Evolutionary conservation across 805 yeast genomes (phyloP).

Genomic region (Phaffomyces thermotolerans): DNA sequence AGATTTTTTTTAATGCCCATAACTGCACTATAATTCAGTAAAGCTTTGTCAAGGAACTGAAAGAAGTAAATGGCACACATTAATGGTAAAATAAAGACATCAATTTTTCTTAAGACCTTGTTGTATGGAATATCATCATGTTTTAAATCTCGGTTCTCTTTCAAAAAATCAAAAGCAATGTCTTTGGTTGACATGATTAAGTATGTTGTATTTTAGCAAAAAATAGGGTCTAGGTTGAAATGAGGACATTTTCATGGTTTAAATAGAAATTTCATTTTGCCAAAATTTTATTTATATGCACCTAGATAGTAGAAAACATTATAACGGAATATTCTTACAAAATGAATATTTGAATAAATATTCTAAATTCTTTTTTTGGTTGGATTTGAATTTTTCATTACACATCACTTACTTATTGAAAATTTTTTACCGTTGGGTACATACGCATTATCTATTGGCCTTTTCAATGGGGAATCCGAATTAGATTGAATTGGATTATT

Average conservation of each 20-base stretch:
- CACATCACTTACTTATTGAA: background rate
- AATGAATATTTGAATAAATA: no score
- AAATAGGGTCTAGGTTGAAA: no score
- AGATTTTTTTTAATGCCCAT: conserved; percentile 52
- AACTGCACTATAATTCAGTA: conserved; percentile 52
- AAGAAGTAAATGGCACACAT: conserved; percentile 44
- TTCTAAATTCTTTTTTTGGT: no score
- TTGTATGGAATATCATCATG: background rate
- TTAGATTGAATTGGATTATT: background rate
- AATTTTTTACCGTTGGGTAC: conserved; percentile 5
- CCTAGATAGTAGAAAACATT: background rate
- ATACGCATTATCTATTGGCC: conserved; percentile 9
- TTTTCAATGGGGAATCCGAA: conserved; percentile 9
- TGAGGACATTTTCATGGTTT: background rate
- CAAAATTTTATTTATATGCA: background rate
- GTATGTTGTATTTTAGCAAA: background rate
- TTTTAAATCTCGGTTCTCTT: background rate
- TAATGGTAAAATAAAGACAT: conserved; percentile 19
- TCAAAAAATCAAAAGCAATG: conserved; percentile 7
- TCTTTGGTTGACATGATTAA: conserved; percentile 1
- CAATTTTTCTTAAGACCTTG: conserved; percentile 12
- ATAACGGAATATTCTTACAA: background rate
- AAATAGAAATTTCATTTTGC: background rate
- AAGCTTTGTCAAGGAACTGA: conserved; percentile 48
- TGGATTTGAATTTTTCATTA: background rate